Evolutionary conservation across 148 eudicot genomes (phyloP).

Genomic region (Gaultheria prostrata): DNA sequence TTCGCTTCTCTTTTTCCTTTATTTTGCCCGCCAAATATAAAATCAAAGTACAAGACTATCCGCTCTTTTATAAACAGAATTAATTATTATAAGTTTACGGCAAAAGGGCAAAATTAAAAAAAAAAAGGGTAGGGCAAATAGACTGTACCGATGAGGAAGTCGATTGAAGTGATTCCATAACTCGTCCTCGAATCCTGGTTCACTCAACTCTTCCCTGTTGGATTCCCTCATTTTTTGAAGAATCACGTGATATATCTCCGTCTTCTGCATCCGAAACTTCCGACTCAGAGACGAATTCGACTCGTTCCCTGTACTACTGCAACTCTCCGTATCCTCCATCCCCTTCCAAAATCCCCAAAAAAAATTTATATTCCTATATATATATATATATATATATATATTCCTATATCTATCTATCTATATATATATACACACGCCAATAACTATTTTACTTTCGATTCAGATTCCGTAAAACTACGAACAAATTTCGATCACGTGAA

Average conservation of each 20-base stretch:
- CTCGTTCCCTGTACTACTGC: conserved; percentile 44
- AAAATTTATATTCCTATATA: too few relatives aligned
- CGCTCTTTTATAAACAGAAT: too few relatives aligned
- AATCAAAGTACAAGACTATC: too few relatives aligned
- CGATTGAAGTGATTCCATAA: conserved; percentile 49
- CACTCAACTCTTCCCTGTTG: conserved; percentile 24
- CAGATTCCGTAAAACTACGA: conserved; percentile 9
- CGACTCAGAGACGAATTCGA: conserved; percentile 27
- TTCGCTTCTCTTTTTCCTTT: not conserved
- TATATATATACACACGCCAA: too few relatives aligned
- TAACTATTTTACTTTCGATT: conserved; percentile 8
- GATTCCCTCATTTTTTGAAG: conserved; percentile 33
- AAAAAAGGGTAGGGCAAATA: not conserved
- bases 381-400: too few relatives aligned
- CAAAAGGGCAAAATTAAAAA: not conserved
- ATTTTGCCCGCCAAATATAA: conserved; percentile 7
- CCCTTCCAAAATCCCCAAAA: not conserved
- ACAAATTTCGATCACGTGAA: conserved; percentile 23
- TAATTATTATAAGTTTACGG: not conserved
- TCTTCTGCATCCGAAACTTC: conserved; percentile 16
- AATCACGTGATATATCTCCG: conserved; percentile 24
- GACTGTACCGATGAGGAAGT: conserved; percentile 39
- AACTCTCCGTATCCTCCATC: conserved; percentile 49
- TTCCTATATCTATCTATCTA: too few relatives aligned
- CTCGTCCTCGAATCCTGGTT: conserved; percentile 46